Conservation (phyloP, 2,329 filamentous ascomycete species). For the Byssochlamys sp. region DNA sequence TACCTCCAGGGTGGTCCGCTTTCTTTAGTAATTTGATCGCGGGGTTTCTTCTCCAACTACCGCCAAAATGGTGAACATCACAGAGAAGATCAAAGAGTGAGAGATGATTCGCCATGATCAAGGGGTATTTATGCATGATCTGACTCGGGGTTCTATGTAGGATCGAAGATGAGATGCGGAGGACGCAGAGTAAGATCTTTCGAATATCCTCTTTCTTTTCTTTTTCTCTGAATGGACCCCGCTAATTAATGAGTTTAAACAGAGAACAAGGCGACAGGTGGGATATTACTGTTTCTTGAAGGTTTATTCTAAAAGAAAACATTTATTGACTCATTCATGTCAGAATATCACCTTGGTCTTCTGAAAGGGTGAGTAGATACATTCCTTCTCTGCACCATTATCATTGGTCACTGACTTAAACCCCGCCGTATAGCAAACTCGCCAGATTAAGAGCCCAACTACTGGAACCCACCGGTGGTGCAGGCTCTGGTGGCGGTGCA, state of each 20-base stretch:
- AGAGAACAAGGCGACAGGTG: constrained; percentile 99
- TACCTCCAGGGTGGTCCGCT: background rate
- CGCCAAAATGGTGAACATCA: constrained; percentile 88
- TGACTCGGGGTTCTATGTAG: constrained; percentile 38
- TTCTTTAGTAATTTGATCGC: background rate
- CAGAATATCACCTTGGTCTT: constrained; percentile 95
- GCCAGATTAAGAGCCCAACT: constrained; percentile 88
- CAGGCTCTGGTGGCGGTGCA: constrained; percentile 65
- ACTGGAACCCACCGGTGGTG: constrained; percentile 74
- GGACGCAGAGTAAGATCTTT: constrained; percentile 74
- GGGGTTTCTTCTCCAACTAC: constrained; percentile 7
- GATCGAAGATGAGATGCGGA: constrained; percentile 99
- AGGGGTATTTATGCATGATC: constrained; percentile 1
- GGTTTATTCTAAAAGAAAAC: background rate
- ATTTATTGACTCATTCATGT: constrained; percentile 25
- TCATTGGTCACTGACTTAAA: constrained; percentile 12
- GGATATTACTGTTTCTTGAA: constrained; percentile 21
- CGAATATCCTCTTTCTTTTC: constrained; percentile 4
- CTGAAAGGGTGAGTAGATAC: constrained; percentile 68
- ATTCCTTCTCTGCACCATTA: background rate
- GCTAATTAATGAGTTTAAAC: constrained; percentile 23
- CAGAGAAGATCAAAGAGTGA: constrained; percentile 99
- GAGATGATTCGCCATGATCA: constrained; percentile 30
- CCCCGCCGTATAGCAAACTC: constrained; percentile 62
- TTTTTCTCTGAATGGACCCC: constrained; percentile 13